Conservation (phyloP, 2,329 filamentous ascomycete genomes). For the Alternaria sp. region DNA sequence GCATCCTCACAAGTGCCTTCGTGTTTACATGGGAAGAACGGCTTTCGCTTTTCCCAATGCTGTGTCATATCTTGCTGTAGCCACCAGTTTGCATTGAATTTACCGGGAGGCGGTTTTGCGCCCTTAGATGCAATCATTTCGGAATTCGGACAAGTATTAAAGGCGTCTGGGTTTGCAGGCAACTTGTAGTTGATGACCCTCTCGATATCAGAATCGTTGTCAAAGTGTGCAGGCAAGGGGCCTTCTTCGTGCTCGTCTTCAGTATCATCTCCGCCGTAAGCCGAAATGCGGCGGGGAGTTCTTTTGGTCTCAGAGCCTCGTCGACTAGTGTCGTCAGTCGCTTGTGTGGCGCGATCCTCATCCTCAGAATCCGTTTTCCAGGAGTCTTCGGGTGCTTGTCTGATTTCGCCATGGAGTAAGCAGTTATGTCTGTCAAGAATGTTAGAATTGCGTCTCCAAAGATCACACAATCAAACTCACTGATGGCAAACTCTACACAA, state of each 20-base stretch:
- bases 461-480: conserved; percentile 26
- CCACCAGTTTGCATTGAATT: conserved; percentile 34
- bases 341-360: conserved; percentile 10
- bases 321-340: conserved; percentile 7
- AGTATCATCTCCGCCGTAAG: not conserved
- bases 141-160: conserved; percentile 12
- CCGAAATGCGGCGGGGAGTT: not conserved
- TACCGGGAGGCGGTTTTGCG: conserved; percentile 17
- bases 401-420: conserved; percentile 53
- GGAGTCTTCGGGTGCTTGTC: conserved; percentile 37
- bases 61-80: conserved; percentile 56
- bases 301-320: conserved; percentile 4
- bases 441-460: conserved; percentile 3
- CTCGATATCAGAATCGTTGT: conserved; percentile 34
- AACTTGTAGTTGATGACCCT: conserved; percentile 38
- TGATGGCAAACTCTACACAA: conserved; percentile 45
- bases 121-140: conserved; percentile 5
- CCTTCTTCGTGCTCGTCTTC: conserved; percentile 1
- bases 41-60: conserved; percentile 65
- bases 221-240: conserved; percentile 18
- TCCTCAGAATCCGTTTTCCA: conserved; percentile 15
- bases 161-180: conserved; percentile 24
- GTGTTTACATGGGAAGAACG: conserved; percentile 73
- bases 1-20: conserved; percentile 69
- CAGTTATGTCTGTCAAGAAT: conserved; percentile 45